phyloP scores from a whole-genome alignment of 139 green algal genomes.

The Pleodorina starrii region DNA sequence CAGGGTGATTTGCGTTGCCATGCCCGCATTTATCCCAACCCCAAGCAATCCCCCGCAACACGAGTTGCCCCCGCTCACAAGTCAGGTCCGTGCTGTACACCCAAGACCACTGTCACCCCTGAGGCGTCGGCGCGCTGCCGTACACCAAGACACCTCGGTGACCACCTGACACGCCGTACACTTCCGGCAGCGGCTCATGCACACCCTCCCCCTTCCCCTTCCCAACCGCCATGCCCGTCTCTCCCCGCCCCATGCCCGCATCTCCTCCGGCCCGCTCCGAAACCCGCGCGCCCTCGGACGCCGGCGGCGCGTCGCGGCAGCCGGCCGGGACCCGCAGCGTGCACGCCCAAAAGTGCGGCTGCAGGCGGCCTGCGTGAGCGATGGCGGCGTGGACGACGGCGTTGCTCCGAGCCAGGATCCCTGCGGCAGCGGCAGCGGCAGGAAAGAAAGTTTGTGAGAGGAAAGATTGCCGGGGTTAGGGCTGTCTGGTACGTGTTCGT shows the following conservation, averaged over 20 bases:
- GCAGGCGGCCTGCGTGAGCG: neutral
- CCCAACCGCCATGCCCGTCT: neutral
- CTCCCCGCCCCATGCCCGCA: no score
- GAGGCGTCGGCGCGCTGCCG: neutral
- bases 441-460: no score
- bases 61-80: no score
- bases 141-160: conserved; percentile 24
- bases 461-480: no score
- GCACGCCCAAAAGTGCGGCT: conserved; percentile 24
- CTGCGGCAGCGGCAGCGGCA: neutral
- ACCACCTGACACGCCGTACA: conserved; percentile 29
- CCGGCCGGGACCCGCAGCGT: neutral
- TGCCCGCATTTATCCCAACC: no score
- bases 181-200: neutral
- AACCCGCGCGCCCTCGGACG: neutral
- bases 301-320: neutral
- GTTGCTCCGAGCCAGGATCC: conserved; percentile 29
- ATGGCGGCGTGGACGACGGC: conserved; percentile 3
- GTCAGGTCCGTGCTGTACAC: no score
- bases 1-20: no score
- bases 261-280: neutral
- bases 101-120: no score
- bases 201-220: neutral
- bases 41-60: no score
- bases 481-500: no score